Evolutionary conservation across 176 grass and related monocot species (phyloP), one percentile per base, ranked within the genome.

Genomic region (bread wheat (Triticum aestivum)): DNA sequence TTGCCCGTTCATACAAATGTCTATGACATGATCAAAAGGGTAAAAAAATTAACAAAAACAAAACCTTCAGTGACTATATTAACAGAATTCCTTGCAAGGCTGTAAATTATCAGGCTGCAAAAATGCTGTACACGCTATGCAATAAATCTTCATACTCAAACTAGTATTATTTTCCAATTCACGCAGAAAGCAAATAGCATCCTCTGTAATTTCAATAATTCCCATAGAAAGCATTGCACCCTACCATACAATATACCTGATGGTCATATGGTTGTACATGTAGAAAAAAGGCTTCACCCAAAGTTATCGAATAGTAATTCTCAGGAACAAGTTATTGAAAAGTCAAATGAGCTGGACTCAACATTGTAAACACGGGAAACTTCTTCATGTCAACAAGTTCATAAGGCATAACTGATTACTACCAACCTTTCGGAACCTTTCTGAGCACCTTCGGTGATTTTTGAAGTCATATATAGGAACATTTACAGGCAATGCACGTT

Each of bases 381-480:
- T 33, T 77, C 47, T 77, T 77, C 27, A 56, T 56, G 9, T 7
- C 15, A 11, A 77, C 8, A 33, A 77, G 47, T 33, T 49, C 47
- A 75, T 67, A 77, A 34, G 82, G 44, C 35, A 83, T 61, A 79
- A 88, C 30, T 72, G 20, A 73, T 37, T 21, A 47, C 29, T 92
- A 70, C 64, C 64, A 34, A 98, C 97, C 97, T 96, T 96, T 66
- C 97, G 85, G 73, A 99, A 94, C 54, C n/a, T 94, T 80, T 96
- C 94, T 49, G 92, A 94, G 61, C 85, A 94, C 70, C 94, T 85
- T 23, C 87, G 84, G 81, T 99, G 97, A 32, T 91, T 96, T 91
- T 96, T 99, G 70, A 99, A 99, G 87, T 99, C 97, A 87, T 99
- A 99, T 56, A 99, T 96, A 9, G 97, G 97, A 79, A 99, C 89